phyloP scores from a whole-genome alignment of 1,139 yeast genomes.

The Petasospora fabianii region DNA sequence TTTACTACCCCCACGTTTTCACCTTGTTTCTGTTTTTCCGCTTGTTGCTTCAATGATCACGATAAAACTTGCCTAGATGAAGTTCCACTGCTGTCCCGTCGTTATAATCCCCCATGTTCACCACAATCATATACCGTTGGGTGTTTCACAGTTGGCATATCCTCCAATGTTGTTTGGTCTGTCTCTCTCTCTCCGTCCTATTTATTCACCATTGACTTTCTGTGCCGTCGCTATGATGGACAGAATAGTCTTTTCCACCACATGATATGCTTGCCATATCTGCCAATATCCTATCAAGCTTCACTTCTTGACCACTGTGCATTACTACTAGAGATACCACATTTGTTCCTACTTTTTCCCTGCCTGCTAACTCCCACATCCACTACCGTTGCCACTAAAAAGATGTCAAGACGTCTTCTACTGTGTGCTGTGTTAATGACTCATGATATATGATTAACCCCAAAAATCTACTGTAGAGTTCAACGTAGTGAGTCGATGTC shows the following conservation, averaged over 20 bases:
- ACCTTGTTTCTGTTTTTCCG: not conserved
- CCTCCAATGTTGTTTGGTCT: not conserved
- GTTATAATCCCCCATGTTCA: not conserved
- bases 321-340: constrained; percentile 8
- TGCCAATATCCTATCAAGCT: constrained; percentile 1
- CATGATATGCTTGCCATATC: not conserved
- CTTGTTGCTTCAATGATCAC: not conserved
- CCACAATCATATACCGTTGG: constrained; percentile 5
- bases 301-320: constrained; percentile 9
- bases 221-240: no score
- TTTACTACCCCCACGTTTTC: not conserved
- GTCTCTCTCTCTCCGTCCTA: not conserved
- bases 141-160: constrained; percentile 1
- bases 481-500: no score
- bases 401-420: no score
- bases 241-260: not conserved
- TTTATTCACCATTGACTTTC: constrained; percentile 1
- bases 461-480: no score
- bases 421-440: constrained; percentile 12
- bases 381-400: constrained; percentile 2
- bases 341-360: constrained; percentile 5
- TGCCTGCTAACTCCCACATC: not conserved
- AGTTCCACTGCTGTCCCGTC: not conserved
- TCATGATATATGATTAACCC: constrained; percentile 15
- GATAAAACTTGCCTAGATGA: not conserved